Evolutionary conservation across 2,329 filamentous ascomycete genomes (phyloP).

Genomic region (Gaeumannomyces tritici): DNA sequence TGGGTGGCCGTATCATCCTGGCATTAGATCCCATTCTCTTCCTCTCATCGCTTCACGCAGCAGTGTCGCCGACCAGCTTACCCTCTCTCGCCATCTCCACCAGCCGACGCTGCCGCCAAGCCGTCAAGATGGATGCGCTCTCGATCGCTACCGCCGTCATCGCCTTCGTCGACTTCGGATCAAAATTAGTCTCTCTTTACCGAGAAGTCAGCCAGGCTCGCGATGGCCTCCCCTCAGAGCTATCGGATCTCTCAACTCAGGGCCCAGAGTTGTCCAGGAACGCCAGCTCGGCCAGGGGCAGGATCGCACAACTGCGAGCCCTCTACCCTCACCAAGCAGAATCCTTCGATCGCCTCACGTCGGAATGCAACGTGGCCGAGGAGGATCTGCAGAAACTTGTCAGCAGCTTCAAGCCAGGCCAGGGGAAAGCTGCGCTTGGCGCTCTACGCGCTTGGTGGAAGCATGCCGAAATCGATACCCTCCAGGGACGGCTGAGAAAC

Average conservation of each 20-base stretch:
- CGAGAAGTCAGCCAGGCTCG: background rate
- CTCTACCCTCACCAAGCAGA: background rate
- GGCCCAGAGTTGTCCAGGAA: background rate
- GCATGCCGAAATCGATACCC: background rate
- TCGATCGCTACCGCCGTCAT: background rate
- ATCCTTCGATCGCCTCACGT: background rate
- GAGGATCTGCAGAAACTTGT: background rate
- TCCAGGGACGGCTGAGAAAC: background rate
- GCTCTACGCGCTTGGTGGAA: background rate
- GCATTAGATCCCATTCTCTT: too few species aligned
- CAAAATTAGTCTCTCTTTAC: background rate
- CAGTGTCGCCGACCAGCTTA: too few species aligned
- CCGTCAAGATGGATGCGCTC: background rate
- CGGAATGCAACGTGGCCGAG: background rate
- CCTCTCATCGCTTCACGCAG: too few species aligned
- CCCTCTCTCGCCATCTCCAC: background rate
- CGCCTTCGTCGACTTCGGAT: background rate
- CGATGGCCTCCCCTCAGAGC: background rate
- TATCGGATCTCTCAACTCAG: background rate
- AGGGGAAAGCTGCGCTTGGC: background rate
- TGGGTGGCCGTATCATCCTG: too few species aligned
- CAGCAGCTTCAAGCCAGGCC: background rate
- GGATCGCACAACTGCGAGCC: background rate
- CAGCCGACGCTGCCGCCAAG: too few species aligned
- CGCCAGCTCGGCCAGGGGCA: background rate